These are phyloP conservation scores for Nigrospora sphaerica DNA, from an alignment of 2,329 filamentous ascomycete genomes.

Conservation along the genomic window DNA sequence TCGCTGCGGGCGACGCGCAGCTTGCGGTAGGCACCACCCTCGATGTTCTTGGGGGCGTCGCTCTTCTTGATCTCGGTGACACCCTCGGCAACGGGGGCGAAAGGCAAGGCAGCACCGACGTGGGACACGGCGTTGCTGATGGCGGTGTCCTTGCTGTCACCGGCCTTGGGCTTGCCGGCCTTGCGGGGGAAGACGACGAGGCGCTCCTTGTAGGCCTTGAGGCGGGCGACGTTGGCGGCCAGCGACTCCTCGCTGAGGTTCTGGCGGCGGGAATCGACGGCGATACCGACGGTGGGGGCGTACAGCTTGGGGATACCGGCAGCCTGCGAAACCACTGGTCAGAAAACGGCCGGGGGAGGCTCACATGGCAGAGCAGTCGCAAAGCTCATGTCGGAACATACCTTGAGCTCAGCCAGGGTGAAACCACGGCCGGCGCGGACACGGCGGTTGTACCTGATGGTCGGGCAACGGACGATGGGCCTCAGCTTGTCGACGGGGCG, in stretches of 20 bases:
- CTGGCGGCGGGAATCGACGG: constrained; percentile 92
- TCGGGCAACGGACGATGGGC: constrained; percentile 95
- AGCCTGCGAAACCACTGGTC: constrained; percentile 50
- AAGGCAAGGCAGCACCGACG: constrained; percentile 57
- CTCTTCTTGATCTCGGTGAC: constrained; percentile 74
- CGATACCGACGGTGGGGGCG: constrained; percentile 92
- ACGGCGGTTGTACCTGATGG: constrained; percentile 98
- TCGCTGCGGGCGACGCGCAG: constrained; percentile 81
- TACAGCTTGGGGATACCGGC: constrained; percentile 92
- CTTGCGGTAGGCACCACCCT: constrained; percentile 80
- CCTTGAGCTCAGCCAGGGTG: constrained; percentile 96
- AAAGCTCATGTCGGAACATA: constrained; percentile 35
- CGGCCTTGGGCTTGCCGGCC: constrained; percentile 87
- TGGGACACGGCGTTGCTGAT: constrained; percentile 56
- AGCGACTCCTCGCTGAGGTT: constrained; percentile 97
- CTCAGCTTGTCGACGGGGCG: constrained; percentile 95
- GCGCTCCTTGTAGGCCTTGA: constrained; percentile 94
- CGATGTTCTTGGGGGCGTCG: constrained; percentile 65
- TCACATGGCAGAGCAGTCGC: constrained; percentile 5
- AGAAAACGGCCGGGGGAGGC: neutral
- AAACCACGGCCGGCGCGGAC: constrained; percentile 96
- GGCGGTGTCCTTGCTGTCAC: constrained; percentile 79
- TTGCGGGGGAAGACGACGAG: constrained; percentile 97
- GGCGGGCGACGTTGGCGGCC: constrained; percentile 89
- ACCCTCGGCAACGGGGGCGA: constrained; percentile 58